Conservation (phyloP, 1,284 basidiomycete species). For the Irpex lacteus region DNA sequence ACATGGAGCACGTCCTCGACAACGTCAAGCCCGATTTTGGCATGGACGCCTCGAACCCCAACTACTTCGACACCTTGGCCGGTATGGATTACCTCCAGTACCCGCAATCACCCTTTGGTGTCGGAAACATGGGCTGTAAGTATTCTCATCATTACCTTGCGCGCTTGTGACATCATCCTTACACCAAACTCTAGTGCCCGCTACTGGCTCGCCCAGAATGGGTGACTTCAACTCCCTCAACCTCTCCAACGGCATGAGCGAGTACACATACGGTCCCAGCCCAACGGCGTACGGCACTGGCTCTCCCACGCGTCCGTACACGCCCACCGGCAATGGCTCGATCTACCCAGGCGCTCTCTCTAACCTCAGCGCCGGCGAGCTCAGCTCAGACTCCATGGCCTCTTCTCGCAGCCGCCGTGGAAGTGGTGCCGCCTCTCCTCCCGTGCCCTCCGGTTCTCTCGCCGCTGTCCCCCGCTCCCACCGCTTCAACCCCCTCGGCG, state of each 20-base stretch:
- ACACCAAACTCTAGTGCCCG: conserved; percentile 30
- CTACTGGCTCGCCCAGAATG: conserved; percentile 53
- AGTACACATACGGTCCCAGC: conserved; percentile 63
- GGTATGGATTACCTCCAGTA: conserved; percentile 49
- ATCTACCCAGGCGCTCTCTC: conserved; percentile 72
- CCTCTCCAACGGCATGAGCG: conserved; percentile 52
- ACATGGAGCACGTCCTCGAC: conserved; percentile 51
- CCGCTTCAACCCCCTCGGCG: conserved; percentile 71
- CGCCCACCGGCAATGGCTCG: conserved; percentile 50
- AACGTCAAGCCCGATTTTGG: conserved; percentile 44
- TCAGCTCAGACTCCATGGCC: conserved; percentile 63
- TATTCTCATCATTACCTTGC: conserved; percentile 18
- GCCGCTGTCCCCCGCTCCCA: conserved; percentile 66
- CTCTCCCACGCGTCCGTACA: conserved; percentile 64
- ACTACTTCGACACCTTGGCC: conserved; percentile 58
- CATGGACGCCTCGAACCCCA: conserved; percentile 47
- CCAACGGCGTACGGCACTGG: conserved; percentile 43
- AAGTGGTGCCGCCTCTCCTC: conserved; percentile 60
- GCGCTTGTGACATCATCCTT: conserved; percentile 13
- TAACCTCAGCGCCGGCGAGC: conserved; percentile 63
- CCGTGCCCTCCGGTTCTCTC: conserved; percentile 54
- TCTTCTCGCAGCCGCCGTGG: conserved; percentile 66
- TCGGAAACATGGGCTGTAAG: conserved; percentile 40
- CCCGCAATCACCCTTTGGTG: conserved; percentile 43
- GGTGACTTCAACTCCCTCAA: conserved; percentile 57